Evolutionary conservation across 345 rosid genomes (phyloP).

Genomic region (Euphorbia tirucalli): DNA sequence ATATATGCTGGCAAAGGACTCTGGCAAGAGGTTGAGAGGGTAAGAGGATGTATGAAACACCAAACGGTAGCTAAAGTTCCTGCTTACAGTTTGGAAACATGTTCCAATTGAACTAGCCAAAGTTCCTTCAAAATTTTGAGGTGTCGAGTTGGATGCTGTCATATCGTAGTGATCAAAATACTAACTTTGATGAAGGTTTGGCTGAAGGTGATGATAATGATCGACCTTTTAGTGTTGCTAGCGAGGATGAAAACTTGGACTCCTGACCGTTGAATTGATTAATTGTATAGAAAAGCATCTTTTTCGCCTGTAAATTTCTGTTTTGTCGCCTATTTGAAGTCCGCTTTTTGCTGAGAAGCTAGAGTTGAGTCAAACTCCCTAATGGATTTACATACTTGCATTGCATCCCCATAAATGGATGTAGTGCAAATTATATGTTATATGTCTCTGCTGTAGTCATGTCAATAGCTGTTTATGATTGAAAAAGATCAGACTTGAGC

Average conservation of each 20-base stretch:
- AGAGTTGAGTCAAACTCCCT: neutral
- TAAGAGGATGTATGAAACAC: conserved; percentile 60
- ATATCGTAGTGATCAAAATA: conserved; percentile 50
- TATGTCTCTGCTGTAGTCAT: too few relatives aligned
- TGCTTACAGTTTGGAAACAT: conserved; percentile 57
- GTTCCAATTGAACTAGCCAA: conserved; percentile 23
- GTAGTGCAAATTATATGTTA: too few relatives aligned
- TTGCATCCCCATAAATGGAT: too few relatives aligned
- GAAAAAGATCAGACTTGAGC: too few relatives aligned
- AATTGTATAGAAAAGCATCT: neutral
- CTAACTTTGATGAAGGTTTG: conserved; percentile 37
- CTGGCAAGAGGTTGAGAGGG: conserved; percentile 78
- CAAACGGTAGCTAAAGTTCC: conserved; percentile 56
- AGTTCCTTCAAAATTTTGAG: too few relatives aligned
- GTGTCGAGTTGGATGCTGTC: too few relatives aligned
- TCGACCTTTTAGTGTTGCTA: conserved; percentile 21
- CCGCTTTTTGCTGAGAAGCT: neutral
- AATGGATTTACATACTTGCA: neutral
- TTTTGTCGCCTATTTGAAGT: neutral
- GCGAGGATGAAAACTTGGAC: conserved; percentile 26
- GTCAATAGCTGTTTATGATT: too few relatives aligned
- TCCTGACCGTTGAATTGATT: neutral
- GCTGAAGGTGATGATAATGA: conserved; percentile 29
- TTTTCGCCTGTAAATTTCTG: neutral
- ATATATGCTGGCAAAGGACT: conserved; percentile 65